Evolutionary conservation across 139 green algal species (phyloP).

Genomic region (Nannochloris sp.): DNA sequence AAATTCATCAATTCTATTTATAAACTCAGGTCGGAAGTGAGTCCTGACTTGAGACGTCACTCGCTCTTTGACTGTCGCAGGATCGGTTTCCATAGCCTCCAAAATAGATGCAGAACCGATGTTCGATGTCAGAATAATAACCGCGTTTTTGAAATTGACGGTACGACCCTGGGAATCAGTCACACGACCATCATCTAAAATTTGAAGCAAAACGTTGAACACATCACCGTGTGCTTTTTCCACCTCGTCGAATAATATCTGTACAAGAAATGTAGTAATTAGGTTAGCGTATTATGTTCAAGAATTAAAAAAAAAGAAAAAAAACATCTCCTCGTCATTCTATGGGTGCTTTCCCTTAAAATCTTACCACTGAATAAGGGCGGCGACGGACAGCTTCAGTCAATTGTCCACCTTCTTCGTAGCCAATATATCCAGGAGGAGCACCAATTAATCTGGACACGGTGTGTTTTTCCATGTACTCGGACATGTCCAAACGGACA

Average conservation of each 20-base stretch:
- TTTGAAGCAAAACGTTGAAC: slow-evolving; percentile 83
- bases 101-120: slow-evolving; percentile 77
- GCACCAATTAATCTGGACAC: slow-evolving; percentile 82
- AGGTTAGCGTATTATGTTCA: too few species aligned
- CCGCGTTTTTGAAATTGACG: slow-evolving; percentile 82
- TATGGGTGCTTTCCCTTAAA: too few species aligned
- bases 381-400: slow-evolving; percentile 75
- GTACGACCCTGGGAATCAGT: slow-evolving; percentile 81
- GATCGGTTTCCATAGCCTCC: slow-evolving; percentile 29
- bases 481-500: slow-evolving; percentile 96
- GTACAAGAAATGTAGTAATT: too few species aligned
- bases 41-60: slow-evolving; percentile 69
- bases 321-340: background rate
- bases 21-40: slow-evolving; percentile 93
- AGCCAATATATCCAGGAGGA: slow-evolving; percentile 93
- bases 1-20: slow-evolving; percentile 97
- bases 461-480: slow-evolving; percentile 95
- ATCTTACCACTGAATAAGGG: slow-evolving; percentile 30
- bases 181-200: slow-evolving; percentile 76
- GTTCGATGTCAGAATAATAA: slow-evolving; percentile 71
- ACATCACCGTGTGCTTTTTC: slow-evolving; percentile 78
- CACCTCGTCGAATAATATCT: slow-evolving; percentile 70
- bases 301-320: background rate
- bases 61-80: slow-evolving; percentile 28
- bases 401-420: slow-evolving; percentile 94